Evolutionary conservation across 106 monocot species (phyloP), one percentile per base, ranked within the genome.

Genomic region (Narthecium ossifragum): DNA sequence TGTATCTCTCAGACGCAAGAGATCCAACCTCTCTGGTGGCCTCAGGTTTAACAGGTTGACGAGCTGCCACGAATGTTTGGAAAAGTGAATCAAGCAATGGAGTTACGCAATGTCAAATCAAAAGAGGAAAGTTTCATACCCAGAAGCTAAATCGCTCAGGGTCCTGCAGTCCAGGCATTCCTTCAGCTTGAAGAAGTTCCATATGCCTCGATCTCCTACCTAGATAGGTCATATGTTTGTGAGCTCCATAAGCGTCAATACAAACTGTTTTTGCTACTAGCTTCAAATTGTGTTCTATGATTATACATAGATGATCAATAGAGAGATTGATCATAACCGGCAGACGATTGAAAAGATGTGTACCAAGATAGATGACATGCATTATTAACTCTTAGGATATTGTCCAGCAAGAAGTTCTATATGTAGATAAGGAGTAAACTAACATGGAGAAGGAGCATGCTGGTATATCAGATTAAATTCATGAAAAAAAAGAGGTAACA

Each of bases 121-220:
- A 32, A 1, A 71, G 5, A 26, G 37, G 23, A 63, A 23, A 62
- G 13, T 32, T 36, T 15, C 67, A 59, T 76, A 92, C 92, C 92
- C 92, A 92, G 49, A 92, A 92, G 61, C 92, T 92, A 14, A 92
- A 78, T 54, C 65, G 73, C 57, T 92, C 92, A 51, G 88, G 78
- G 68, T 92, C 88, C 26, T 74, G 74, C 33, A 70, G 68, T 53
- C 79, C 73, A 40, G 92, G 88, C 65, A 87, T 88, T 31, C 81
- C 75, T 20, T 80, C 80, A 63, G 79, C 62, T 70, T 71, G 79
- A 68, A 74, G 53, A 34, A 58, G 36, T 48, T 76, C 79, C 56
- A 64, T 9, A n/a, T 72, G 64, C 62, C 85, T 81, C 60, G 57
- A 51, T 55, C 88, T 81, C 65, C 92, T 62, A 60, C 63, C 92